Base-by-base conservation (phyloP, 306 rosid genomes). In the Prunus armeniaca region DNA sequence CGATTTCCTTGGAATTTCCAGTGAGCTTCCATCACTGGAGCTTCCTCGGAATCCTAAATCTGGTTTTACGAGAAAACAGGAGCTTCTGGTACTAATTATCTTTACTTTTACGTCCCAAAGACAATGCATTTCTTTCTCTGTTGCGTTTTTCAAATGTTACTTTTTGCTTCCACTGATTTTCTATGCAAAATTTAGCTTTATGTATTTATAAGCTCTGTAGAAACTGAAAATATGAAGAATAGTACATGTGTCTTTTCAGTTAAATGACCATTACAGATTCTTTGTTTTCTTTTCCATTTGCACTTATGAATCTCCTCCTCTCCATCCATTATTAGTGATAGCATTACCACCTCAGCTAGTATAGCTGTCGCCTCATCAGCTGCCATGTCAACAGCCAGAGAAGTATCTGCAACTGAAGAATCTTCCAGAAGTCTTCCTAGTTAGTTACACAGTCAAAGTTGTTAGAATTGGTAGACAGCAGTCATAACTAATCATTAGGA, bases 251-350 rank as follows among this genome's bases (percentile, higher is more conserved):
- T 12, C 14, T 28, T 57, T 0, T 49, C 52, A 2, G 64, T 28
- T 2, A 13, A 41, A 32, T 28, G 18, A 4, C 9, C 46, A 18
- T 25, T 17, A 9, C n/a, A 22, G 51, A 57, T 34, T 24, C 43
- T 76, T 7, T 63, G 46, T 22, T 25, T 81, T 62, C 41, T n/a
- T 61, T 47, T 63, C 56, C 72, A 50, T 18, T 41, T 57, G 61
- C 20, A 61, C 20, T 38, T 47, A 67, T 47, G 24, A 34, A 46
- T 28, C 58, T 43, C 34, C 49, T 12, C 41, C 24, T 28, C 50
- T 30, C 54, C 74, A 76, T 49, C 46, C 67, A 30, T 55, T 47
- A 41, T 63, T 75, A 78, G 64, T 73, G 65, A 82, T 38, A 38
- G 43, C 43, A 38, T 38, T 38, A 38, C 43, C 9, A 38, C 10